Conservation (phyloP, 164 flowering plant genomes). For the Vitis cinerea region DNA sequence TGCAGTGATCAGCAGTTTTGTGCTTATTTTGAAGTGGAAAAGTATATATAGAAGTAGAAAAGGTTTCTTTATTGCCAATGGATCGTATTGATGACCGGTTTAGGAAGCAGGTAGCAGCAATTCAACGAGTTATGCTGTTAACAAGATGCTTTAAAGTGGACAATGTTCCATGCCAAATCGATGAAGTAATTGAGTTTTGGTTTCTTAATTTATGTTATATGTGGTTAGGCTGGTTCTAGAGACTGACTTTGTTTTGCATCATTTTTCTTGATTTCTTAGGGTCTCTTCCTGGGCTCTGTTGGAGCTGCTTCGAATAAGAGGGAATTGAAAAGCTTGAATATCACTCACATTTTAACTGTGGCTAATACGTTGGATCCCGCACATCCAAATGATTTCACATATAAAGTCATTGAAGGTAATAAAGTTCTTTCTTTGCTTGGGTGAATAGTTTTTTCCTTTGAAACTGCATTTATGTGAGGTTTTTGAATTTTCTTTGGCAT, state of each 20-base stretch:
- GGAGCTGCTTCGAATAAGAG: conserved; percentile 71
- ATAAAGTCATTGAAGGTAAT: conserved; percentile 63
- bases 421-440: not conserved
- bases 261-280: conserved; percentile 36
- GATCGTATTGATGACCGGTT: conserved; percentile 26
- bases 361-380: conserved; percentile 41
- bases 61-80: conserved; percentile 25
- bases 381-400: conserved; percentile 54
- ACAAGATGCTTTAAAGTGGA: conserved; percentile 42
- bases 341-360: conserved; percentile 77
- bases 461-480: not conserved
- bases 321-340: conserved; percentile 51
- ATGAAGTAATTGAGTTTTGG: conserved; percentile 50
- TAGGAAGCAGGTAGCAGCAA: conserved; percentile 29
- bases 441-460: not conserved
- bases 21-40: conserved; percentile 6
- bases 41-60: not conserved
- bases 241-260: not conserved
- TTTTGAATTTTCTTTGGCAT: not conserved
- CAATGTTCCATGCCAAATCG: conserved; percentile 58
- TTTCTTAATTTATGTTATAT: not conserved
- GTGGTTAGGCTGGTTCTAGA: not conserved
- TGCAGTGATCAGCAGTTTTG: not conserved
- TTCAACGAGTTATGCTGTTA: conserved; percentile 33
- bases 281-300: conserved; percentile 81